Percentiles rank a stretch among this genome's conserved stretches.
These are phyloP conservation scores for Fusarium hostae DNA, from an alignment of 2,329 filamentous ascomycete species.

Conservation along the genomic window DNA sequence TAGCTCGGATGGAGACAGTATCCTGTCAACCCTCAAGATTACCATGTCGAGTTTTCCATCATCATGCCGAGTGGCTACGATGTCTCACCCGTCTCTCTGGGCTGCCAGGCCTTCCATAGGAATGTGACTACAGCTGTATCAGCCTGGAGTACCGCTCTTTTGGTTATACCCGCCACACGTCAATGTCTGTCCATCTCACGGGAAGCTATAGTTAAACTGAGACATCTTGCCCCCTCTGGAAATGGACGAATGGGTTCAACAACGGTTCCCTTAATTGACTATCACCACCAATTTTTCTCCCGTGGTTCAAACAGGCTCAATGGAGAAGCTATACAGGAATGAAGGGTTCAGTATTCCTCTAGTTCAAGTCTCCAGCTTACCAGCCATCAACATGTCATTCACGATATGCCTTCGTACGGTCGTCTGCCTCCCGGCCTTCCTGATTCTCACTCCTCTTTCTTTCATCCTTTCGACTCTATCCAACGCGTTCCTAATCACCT, in stretches of 20 bases:
- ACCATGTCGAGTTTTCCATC: not conserved
- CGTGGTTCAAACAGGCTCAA: constrained; percentile 38
- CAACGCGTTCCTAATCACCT: constrained; percentile 13
- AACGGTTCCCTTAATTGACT: constrained; percentile 22
- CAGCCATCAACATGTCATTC: constrained; percentile 47
- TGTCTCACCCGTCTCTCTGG: constrained; percentile 39
- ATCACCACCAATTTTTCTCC: constrained; percentile 25
- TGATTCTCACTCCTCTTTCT: constrained; percentile 19
- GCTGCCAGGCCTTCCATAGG: constrained; percentile 37
- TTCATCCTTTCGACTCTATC: constrained; percentile 24
- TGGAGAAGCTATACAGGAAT: constrained; percentile 49
- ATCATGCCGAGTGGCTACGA: constrained; percentile 26
- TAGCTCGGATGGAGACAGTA: not conserved
- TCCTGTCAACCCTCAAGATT: constrained; percentile 10
- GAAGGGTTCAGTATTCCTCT: constrained; percentile 51
- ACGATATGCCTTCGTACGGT: constrained; percentile 37
- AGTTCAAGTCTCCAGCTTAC: constrained; percentile 27
- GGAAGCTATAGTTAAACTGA: constrained; percentile 30
- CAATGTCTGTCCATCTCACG: constrained; percentile 4
- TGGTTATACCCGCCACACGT: constrained; percentile 31
- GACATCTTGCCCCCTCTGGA: constrained; percentile 49
- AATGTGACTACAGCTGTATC: constrained; percentile 42
- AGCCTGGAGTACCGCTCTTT: constrained; percentile 22
- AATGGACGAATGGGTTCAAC: constrained; percentile 38
- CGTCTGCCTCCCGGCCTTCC: constrained; percentile 25